Percentiles rank a stretch among this genome's conserved stretches.
Conservation (phyloP, 2,329 filamentous ascomycete species). For the Beauveria bassiana region DNA sequence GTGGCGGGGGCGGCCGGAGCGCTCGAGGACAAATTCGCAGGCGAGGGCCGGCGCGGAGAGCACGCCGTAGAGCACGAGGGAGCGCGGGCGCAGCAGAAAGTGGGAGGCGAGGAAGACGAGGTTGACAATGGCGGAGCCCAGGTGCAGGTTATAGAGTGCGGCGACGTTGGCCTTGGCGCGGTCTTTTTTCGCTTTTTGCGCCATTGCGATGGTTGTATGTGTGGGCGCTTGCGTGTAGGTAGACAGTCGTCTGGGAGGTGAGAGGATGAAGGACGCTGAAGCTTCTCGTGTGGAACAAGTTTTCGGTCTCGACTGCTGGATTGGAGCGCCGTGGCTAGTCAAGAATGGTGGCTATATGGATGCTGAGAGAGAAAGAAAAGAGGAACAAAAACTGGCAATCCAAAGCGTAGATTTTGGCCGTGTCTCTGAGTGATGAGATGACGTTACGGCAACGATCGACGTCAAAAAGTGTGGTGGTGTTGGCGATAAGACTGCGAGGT, state of each 20-base stretch:
- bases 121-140: constrained; percentile 67
- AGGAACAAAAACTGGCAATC: background rate
- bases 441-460: background rate
- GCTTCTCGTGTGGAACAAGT: background rate
- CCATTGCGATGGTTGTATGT: constrained; percentile 32
- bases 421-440: background rate
- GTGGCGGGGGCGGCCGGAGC: constrained; percentile 70
- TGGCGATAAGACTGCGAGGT: background rate
- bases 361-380: too few relatives aligned
- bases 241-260: background rate
- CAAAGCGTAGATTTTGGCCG: background rate
- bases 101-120: constrained; percentile 65
- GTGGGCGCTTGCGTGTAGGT: background rate
- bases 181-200: constrained; percentile 57
- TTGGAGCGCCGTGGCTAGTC: background rate
- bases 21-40: constrained; percentile 82
- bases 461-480: background rate
- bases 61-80: constrained; percentile 57
- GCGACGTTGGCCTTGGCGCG: constrained; percentile 69
- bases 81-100: constrained; percentile 49
- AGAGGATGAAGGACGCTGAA: background rate
- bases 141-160: constrained; percentile 73
- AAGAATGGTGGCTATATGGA: background rate
- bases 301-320: background rate
- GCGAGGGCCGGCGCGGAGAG: constrained; percentile 67